These are phyloP conservation scores for Papiliotrema nemorosa DNA, from an alignment of 1,284 basidiomycete genomes.

Conservation along the genomic window DNA sequence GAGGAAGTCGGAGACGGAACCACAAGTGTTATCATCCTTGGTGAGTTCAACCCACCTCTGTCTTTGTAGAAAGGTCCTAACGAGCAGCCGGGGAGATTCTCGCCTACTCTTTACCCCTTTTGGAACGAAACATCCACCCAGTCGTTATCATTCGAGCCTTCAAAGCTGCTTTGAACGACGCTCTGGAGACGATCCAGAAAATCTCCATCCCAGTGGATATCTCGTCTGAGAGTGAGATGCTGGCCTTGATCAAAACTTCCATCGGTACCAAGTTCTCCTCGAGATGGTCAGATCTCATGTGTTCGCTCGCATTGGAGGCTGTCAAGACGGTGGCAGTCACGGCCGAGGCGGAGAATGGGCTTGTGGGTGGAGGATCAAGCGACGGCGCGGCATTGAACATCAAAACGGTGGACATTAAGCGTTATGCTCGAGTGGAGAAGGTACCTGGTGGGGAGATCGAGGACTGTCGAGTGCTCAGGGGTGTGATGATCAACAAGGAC, in stretches of 20 bases:
- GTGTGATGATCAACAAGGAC: constrained; percentile 98
- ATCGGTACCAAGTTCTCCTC: constrained; percentile 99
- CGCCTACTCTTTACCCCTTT: constrained; percentile 86
- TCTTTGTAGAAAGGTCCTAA: not conserved
- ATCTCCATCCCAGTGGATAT: constrained; percentile 90
- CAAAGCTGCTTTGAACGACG: constrained; percentile 90
- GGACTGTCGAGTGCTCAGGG: constrained; percentile 78
- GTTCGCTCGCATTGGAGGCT: constrained; percentile 85
- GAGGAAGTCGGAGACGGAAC: constrained; percentile 99
- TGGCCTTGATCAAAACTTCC: constrained; percentile 94
- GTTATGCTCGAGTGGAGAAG: constrained; percentile 96
- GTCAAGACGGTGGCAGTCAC: constrained; percentile 72
- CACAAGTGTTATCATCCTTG: constrained; percentile 94
- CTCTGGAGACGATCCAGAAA: constrained; percentile 68
- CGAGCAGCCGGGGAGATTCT: constrained; percentile 89
- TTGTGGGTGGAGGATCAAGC: constrained; percentile 38
- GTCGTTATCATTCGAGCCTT: constrained; percentile 98
- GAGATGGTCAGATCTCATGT: constrained; percentile 98
- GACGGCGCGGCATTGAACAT: constrained; percentile 48
- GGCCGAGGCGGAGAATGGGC: constrained; percentile 50
- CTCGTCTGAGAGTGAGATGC: constrained; percentile 84
- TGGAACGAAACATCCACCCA: constrained; percentile 95
- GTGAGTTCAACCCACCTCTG: constrained; percentile 49
- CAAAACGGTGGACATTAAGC: constrained; percentile 94
- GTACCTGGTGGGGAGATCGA: constrained; percentile 97